phyloP scores from a whole-genome alignment of 179 eudicot genomes.

The Silene vulgaris region DNA sequence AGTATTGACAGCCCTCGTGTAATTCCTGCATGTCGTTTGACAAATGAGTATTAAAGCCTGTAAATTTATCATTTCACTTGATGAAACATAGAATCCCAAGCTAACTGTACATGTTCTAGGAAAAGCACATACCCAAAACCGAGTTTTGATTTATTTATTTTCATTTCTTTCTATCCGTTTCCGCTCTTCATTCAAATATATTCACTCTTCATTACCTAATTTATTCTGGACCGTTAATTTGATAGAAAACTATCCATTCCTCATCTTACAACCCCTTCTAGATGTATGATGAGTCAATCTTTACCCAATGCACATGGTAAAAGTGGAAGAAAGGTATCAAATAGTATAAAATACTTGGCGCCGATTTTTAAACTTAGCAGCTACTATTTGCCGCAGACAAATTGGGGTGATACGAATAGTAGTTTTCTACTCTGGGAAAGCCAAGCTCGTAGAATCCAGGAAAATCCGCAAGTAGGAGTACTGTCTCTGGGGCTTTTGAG shows the following conservation, averaged over 20 bases:
- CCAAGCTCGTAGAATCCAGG: conserved; percentile 6
- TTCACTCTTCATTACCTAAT: no score
- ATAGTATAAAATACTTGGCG: conserved; percentile 18
- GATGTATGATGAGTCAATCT: neutral
- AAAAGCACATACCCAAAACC: no score
- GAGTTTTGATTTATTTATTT: no score
- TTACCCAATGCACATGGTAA: conserved; percentile 26
- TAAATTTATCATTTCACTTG: neutral
- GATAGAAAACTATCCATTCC: no score
- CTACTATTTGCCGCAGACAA: conserved; percentile 22
- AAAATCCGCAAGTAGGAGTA: conserved; percentile 15
- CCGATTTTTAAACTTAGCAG: conserved; percentile 16
- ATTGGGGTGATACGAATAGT: neutral
- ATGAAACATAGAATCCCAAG: neutral
- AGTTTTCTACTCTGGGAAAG: conserved; percentile 24
- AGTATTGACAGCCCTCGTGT: neutral
- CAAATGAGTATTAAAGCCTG: neutral
- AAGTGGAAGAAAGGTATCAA: neutral
- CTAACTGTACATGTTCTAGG: neutral
- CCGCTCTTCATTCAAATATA: no score
- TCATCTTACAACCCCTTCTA: neutral
- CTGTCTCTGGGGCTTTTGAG: conserved; percentile 2
- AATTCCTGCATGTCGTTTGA: neutral
- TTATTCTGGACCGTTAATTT: no score
- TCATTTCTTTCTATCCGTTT: no score